Base-by-base conservation (phyloP, 768 basidiomycete species). In the Rhizopogon vinicolor region DNA sequence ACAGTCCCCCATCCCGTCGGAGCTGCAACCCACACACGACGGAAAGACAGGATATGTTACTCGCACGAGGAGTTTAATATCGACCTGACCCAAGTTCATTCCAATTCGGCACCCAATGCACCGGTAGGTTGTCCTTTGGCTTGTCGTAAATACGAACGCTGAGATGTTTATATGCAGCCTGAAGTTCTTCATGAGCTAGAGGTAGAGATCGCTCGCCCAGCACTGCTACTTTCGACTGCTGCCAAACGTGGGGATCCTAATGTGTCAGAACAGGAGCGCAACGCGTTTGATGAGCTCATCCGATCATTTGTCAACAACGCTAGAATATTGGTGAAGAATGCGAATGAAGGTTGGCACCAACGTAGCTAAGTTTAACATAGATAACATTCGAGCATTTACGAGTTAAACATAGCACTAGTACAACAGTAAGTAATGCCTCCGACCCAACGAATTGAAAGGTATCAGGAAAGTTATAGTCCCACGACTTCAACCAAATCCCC, bases 41-140 rank as follows among this genome's bases (percentile, higher is more conserved):
- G 80, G 74, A 99, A 97, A 73, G 92, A 99, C 72, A 80, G 97
- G 44, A 78, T 98, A 68, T 89, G 91, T 64, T 99, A 99, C 69
- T 74, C 86, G 3, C 97, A 99, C 70, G 94, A 98, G 69, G 86
- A 96, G 60, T 95, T 93, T 67, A 80, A 77, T 60, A 86, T 99
- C 59, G 97, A 99, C 74, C 79, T 99, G 48, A 98, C 97, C 1
- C 93, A 95, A 71, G 96, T 98, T 46, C 83, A 83, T 2, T 78
- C 86, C 4, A 77, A 76, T 7, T 63, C 72, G 12, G 68, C 79
- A 3, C 70, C 79, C 1, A 76, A 70, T 51, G 71, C 72, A 55
- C 76, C 80, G 43, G 87, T 89, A 65, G 60, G 81, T 72, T 29
- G 43, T 42, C 19, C 42, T 44, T 22, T 12, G 33, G 40, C 13